Conservation (phyloP, 768 basidiomycete genomes). For the Tricholoma furcatifolium region DNA sequence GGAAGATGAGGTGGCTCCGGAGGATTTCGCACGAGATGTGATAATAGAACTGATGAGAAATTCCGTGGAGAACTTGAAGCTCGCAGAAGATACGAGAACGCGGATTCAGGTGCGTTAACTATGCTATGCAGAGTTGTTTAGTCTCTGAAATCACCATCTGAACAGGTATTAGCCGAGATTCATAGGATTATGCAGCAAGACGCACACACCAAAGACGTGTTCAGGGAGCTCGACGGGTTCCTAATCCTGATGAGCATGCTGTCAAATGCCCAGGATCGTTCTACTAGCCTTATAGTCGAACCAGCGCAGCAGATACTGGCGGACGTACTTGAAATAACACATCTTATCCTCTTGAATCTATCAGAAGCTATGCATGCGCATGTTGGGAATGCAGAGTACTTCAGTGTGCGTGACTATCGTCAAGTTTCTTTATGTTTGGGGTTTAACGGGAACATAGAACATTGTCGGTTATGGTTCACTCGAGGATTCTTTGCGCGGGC, state of each 20-base stretch:
- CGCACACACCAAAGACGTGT: constrained; percentile 64
- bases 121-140: background rate
- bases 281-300: constrained; percentile 30
- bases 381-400: constrained; percentile 57
- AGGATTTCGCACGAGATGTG: constrained; percentile 74
- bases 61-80: constrained; percentile 68
- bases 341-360: constrained; percentile 61
- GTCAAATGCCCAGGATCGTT: constrained; percentile 48
- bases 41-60: constrained; percentile 70
- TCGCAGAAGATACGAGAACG: constrained; percentile 42
- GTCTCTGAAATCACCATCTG: background rate
- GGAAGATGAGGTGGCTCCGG: constrained; percentile 50
- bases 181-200: constrained; percentile 68
- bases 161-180: constrained; percentile 64
- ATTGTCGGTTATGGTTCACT: constrained; percentile 68
- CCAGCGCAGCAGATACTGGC: constrained; percentile 35
- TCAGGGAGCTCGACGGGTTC: constrained; percentile 82
- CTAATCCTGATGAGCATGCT: constrained; percentile 71
- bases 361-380: constrained; percentile 64
- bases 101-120: constrained; percentile 50
- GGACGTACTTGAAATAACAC: constrained; percentile 50
- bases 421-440: background rate
- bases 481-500: constrained; percentile 52
- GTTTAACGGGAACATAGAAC: constrained; percentile 29
- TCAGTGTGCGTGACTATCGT: constrained; percentile 48